Evolutionary conservation across 1,284 basidiomycete genomes (phyloP).

Genomic region (Lignosus rhinocerotis): DNA sequence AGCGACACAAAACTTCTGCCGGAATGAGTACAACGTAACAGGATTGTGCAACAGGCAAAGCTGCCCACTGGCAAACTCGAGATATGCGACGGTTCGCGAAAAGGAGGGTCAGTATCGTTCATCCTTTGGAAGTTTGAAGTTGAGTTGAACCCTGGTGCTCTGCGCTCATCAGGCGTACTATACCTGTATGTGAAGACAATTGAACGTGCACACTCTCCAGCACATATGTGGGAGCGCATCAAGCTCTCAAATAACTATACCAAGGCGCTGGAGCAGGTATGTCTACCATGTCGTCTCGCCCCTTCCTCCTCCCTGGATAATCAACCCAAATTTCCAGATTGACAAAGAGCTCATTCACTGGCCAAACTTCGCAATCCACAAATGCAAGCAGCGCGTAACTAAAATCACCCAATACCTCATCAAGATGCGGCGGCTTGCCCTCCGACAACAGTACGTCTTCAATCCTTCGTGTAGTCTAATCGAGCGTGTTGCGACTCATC

Average conservation of each 20-base stretch:
- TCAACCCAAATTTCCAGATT: slow-evolving; percentile 54
- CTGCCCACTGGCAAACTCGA: slow-evolving; percentile 95
- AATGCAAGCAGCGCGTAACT: slow-evolving; percentile 98
- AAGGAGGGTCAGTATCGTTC: slow-evolving; percentile 72
- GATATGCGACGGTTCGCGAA: slow-evolving; percentile 97
- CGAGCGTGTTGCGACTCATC: background rate
- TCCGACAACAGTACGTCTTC: slow-evolving; percentile 81
- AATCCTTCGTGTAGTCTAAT: background rate
- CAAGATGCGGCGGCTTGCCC: slow-evolving; percentile 91
- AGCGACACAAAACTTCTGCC: slow-evolving; percentile 94
- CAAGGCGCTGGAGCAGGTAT: slow-evolving; percentile 90
- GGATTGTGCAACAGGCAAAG: slow-evolving; percentile 97
- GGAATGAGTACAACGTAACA: slow-evolving; percentile 98
- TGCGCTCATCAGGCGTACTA: slow-evolving; percentile 61
- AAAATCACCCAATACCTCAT: slow-evolving; percentile 99
- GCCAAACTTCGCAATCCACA: slow-evolving; percentile 97
- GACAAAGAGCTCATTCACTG: slow-evolving; percentile 95
- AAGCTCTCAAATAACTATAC: slow-evolving; percentile 93
- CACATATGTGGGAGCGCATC: slow-evolving; percentile 97
- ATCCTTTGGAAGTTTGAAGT: background rate
- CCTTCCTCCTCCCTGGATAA: background rate
- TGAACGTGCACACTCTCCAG: slow-evolving; percentile 94
- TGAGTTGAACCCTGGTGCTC: background rate
- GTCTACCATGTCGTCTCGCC: slow-evolving; percentile 13
- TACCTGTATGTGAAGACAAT: slow-evolving; percentile 99